phyloP scores from a whole-genome alignment of 129 eudicot genomes.

The Heracleum sosnowskyi region DNA sequence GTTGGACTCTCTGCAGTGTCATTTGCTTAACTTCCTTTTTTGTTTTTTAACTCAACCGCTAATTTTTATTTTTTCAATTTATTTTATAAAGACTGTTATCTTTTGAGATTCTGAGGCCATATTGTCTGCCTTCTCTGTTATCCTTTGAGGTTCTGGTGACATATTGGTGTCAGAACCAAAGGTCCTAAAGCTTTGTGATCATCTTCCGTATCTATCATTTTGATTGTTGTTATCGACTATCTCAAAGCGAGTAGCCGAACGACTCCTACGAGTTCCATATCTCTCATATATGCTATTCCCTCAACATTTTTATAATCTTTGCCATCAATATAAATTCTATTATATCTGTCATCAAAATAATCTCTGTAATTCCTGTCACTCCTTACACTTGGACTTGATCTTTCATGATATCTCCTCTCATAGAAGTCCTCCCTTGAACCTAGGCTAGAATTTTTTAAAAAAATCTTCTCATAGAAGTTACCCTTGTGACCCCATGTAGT shows the following conservation, averaged over 20 bases:
- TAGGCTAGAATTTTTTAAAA: background rate
- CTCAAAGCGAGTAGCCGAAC: conserved; percentile 34
- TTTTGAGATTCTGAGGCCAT: conserved; percentile 24
- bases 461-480: background rate
- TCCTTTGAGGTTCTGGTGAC: conserved; percentile 28
- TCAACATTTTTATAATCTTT: conserved; percentile 11
- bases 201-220: conserved; percentile 25
- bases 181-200: background rate
- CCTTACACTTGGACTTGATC: background rate
- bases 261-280: conserved; percentile 14
- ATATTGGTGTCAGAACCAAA: conserved; percentile 13
- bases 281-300: conserved; percentile 17
- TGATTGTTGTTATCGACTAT: conserved; percentile 42
- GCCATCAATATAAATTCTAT: background rate
- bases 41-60: no score
- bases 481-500: conserved; percentile 26
- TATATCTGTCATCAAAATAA: conserved; percentile 11
- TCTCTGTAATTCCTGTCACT: conserved; percentile 14
- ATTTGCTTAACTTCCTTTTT: no score
- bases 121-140: background rate
- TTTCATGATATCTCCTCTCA: conserved; percentile 13
- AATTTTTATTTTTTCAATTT: no score
- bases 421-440: conserved; percentile 13
- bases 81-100: no score
- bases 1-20: no score